A percentile compares a stretch with the other conserved stretches of the same genome.
Evolutionary conservation across 495 filamentous ascomycete genomes (phyloP).

Genomic region (Penicillium cinerascens): DNA sequence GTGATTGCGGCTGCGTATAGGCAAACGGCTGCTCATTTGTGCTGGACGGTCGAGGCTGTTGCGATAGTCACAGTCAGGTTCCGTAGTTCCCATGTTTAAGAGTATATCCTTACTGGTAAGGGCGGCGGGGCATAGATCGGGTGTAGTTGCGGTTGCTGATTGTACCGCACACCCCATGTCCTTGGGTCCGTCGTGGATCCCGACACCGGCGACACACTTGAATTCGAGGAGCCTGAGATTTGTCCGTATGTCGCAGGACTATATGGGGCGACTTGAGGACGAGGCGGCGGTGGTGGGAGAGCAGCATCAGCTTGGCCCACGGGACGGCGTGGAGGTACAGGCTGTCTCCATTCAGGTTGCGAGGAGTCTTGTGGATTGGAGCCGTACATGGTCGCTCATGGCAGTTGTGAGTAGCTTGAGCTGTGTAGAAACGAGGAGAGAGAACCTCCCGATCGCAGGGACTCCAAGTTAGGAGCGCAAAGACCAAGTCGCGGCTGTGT

Average conservation of each 20-base stretch:
- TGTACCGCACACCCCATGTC: constrained; percentile 45
- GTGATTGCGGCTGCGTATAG: constrained; percentile 20
- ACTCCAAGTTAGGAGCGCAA: background rate
- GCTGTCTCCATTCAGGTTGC: constrained; percentile 46
- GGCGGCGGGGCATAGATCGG: constrained; percentile 38
- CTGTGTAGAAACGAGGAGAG: background rate
- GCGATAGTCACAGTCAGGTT: background rate
- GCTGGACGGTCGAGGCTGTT: constrained; percentile 42
- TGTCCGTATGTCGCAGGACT: constrained; percentile 40
- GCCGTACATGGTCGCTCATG: constrained; percentile 27
- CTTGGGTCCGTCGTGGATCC: constrained; percentile 29
- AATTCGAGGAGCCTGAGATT: constrained; percentile 25
- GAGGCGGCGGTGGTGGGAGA: constrained; percentile 18
- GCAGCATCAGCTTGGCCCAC: constrained; percentile 16
- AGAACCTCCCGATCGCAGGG: background rate
- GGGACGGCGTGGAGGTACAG: constrained; percentile 20
- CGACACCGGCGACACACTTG: constrained; percentile 23
- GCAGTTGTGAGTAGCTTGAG: background rate
- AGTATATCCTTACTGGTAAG: constrained; percentile 39
- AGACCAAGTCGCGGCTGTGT: background rate
- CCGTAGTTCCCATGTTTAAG: background rate
- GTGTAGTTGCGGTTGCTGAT: constrained; percentile 27
- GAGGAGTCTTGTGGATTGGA: constrained; percentile 20
- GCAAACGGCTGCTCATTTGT: constrained; percentile 25
- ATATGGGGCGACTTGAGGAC: constrained; percentile 28